Evolutionary conservation across 2,329 filamentous ascomycete species (phyloP).

Genomic region (Mycosphaerella sp.): DNA sequence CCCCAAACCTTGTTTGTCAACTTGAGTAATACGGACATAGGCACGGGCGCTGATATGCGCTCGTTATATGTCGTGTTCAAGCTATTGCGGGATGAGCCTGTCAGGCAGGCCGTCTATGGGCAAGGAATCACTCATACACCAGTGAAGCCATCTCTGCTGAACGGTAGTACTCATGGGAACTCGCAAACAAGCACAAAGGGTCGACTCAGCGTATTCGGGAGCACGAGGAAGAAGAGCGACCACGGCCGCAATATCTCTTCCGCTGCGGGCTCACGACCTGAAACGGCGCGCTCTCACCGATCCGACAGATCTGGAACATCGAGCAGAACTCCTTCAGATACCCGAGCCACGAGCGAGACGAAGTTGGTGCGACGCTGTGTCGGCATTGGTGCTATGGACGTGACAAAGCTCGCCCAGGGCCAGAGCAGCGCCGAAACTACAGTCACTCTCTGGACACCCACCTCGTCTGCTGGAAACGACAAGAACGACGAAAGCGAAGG

Average conservation of each 20-base stretch:
- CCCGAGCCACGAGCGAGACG: slow-evolving; percentile 31
- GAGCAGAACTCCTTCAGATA: slow-evolving; percentile 11
- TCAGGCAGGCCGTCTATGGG: slow-evolving; percentile 23
- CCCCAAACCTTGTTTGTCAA: slow-evolving; percentile 85
- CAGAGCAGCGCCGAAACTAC: slow-evolving; percentile 22
- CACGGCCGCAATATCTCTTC: slow-evolving; percentile 19
- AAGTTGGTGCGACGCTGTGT: slow-evolving; percentile 61
- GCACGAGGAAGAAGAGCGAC: slow-evolving; percentile 43
- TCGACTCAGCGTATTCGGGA: slow-evolving; percentile 59
- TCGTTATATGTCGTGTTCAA: slow-evolving; percentile 78
- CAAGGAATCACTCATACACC: slow-evolving; percentile 18
- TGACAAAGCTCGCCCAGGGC: slow-evolving; percentile 48
- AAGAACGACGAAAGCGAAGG: slow-evolving; percentile 56
- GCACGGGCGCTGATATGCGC: slow-evolving; percentile 58
- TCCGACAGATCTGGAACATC: slow-evolving; percentile 21
- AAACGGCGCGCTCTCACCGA: slow-evolving; percentile 26
- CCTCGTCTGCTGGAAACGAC: slow-evolving; percentile 47
- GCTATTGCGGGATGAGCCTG: slow-evolving; percentile 57
- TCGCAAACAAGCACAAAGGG: slow-evolving; percentile 33
- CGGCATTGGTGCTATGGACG: slow-evolving; percentile 69
- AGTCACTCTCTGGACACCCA: slow-evolving; percentile 69
- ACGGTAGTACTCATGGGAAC: slow-evolving; percentile 13
- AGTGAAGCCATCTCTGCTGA: slow-evolving; percentile 17
- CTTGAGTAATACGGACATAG: slow-evolving; percentile 68
- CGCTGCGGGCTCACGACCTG: slow-evolving; percentile 17